Evolutionary conservation across 352 stramenopile genomes (phyloP), one percentile per base, ranked within the genome.

Genomic region (Albugo candida): DNA sequence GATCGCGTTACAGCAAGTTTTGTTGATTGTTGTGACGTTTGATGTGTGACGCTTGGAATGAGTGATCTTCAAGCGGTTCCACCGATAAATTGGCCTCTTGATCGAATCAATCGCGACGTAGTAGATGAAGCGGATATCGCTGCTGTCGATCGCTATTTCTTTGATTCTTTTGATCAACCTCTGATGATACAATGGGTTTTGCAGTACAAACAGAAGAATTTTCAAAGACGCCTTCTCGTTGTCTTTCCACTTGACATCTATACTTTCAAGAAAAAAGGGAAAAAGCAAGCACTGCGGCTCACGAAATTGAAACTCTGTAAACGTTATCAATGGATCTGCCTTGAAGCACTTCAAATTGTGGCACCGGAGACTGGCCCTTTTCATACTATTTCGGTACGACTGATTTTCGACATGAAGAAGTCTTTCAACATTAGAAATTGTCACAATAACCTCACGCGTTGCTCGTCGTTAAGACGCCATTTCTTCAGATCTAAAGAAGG

Each of bases 101-200:
- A 31, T 31, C 24, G 24, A 31, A 10, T 8, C 24, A 8, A 31
- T 31, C 8, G 24, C 24, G 24, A 31, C 24, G 24, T 8, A 31
- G 24, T 68, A 83, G 44, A 52, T 81, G 17, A 68, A 61, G 36
- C 46, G 2, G 70, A 80, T 38, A 55, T 70, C 1, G 38, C 50
- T 2, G 51, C 42, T 2, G 51, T 83, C 34, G 68, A 77, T 27
- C 61, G 68, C 21, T 63, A 77, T n/a, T 81, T 80, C 35, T 41
- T 41, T 14, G n/a, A 38, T 16, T 59, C 65, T 12, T 63, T 67
- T 34, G 71, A 81, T 48, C 47, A 61, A 0, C 68, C 71, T 0
- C 16, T 70, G 46, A 38, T 81, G 12, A 71, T 81, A 49, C 74
- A 82, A 44, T 84, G 72, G 72, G 57, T 76, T 34, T 60, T 80